A percentile compares a stretch with the other conserved stretches of the same genome.
Conservation (phyloP, 305 asterid genomes). For the Fraxinus ornus region DNA sequence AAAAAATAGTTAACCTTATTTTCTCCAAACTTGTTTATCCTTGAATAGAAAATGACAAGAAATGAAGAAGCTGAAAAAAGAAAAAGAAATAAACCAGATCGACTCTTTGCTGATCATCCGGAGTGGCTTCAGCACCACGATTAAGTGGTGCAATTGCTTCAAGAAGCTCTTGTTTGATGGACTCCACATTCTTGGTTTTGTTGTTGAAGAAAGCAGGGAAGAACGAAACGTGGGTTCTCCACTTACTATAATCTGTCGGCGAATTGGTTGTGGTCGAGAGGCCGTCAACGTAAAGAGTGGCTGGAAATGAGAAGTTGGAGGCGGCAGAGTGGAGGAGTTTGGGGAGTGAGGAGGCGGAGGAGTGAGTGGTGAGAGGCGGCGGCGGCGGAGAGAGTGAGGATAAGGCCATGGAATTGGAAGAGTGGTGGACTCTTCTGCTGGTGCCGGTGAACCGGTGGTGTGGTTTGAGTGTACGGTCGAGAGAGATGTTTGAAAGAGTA, state of each 20-base stretch:
- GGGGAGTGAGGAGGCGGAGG: constrained; percentile 3
- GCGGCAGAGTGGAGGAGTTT: constrained; percentile 10
- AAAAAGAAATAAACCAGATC: constrained; percentile 39
- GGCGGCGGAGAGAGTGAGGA: constrained; percentile 24
- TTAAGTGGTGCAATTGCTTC: constrained; percentile 80
- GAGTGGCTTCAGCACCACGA: constrained; percentile 90
- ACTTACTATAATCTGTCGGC: constrained; percentile 30
- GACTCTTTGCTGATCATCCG: constrained; percentile 59
- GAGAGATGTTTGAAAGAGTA: neutral
- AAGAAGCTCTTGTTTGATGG: constrained; percentile 72
- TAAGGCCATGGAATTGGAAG: constrained; percentile 16
- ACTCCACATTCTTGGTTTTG: constrained; percentile 44
- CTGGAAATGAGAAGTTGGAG: constrained; percentile 21
- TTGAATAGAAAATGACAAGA: neutral
- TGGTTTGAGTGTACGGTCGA: neutral
- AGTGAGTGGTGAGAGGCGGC: constrained; percentile 15
- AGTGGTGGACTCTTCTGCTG: neutral
- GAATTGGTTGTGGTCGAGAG: neutral
- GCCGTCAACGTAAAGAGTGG: constrained; percentile 9
- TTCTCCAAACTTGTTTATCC: neutral
- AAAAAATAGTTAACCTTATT: neutral
- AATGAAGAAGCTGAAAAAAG: neutral
- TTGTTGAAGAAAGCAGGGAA: constrained; percentile 58
- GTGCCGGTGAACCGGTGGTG: neutral
- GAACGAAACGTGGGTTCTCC: constrained; percentile 74